Base-by-base conservation (phyloP, 352 stramenopile genomes). In the Pythium chondricola region DNA sequence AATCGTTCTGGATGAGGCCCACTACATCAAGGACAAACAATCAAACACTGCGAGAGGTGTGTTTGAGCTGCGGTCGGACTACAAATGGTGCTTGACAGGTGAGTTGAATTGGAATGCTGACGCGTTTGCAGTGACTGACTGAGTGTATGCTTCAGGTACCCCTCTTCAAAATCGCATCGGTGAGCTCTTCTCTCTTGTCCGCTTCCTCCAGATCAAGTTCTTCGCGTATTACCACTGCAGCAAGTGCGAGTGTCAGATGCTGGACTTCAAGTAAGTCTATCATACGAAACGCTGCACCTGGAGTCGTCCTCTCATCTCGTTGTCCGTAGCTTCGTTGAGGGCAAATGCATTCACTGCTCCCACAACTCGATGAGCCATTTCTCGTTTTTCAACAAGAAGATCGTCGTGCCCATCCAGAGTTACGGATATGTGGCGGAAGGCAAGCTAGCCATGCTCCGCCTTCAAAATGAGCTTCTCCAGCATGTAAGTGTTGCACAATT, bases 181-280 rank as follows among this genome's bases (percentile, higher is more conserved):
- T 11, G 81, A 93, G 62, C 85, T 99, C 30, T 99, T 99, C 63
- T 98, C 90, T 16, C 76, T 99, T 9, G 88, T 99, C 46, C 83
- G 97, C 4, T 99, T 99, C 55, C 61, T 99, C 5, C 80, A 97
- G 43, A 88, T 99, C 26, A 90, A 98, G 62, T 95, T 93, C 16
- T 98, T 96, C 70, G 96, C 95, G 3, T 98, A 96, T 70, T 99
- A 99, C 65, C 96, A 98, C 55, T 99, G 97, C 73, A 90, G 69
- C 8, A 56, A 67, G 33, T 98, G 95, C 72, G 73, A 90, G 21
- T 99, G 96, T 49, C 97, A 98, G 64, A 89, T 83, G 65, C 64
- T 99, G 21, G 89, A 99, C 63, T 99, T 95, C 67, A 70, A 91
- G 68, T 97, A 89, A 48, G 86, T 88, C 5, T 30, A n/a, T 49